Evolutionary conservation across 805 yeast genomes (phyloP).

Genomic region (Yamadazyma scolyti): DNA sequence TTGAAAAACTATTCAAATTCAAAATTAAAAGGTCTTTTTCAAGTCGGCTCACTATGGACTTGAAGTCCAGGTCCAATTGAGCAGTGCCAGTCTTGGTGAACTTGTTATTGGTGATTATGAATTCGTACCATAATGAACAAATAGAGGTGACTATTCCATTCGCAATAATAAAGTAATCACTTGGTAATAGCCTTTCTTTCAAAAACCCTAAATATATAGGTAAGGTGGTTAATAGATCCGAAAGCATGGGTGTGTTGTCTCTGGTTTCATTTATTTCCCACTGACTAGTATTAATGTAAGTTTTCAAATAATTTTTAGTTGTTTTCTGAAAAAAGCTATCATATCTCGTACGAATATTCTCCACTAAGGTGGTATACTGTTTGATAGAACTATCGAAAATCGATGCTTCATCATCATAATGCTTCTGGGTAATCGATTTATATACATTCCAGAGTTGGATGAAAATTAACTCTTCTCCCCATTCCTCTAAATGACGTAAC

Average conservation of each 20-base stretch:
- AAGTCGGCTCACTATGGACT: constrained; percentile 15
- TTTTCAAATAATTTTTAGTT: constrained; percentile 26
- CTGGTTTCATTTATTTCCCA: constrained; percentile 23
- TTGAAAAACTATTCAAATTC: constrained; percentile 12
- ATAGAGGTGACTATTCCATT: constrained; percentile 23
- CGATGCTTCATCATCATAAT: constrained; percentile 15
- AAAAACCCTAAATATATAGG: constrained; percentile 24
- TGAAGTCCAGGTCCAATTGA: constrained; percentile 31
- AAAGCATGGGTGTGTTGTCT: constrained; percentile 17
- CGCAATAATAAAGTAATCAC: constrained; percentile 28
- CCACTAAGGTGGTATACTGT: constrained; percentile 19
- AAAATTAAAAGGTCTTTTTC: constrained; percentile 16
- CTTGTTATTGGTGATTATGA: constrained; percentile 35
- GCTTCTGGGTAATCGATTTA: constrained; percentile 15
- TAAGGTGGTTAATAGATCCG: constrained; percentile 18
- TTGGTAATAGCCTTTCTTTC: constrained; percentile 17
- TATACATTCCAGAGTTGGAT: constrained; percentile 38
- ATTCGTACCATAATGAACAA: constrained; percentile 29
- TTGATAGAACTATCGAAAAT: constrained; percentile 26
- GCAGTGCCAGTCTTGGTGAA: constrained; percentile 28
- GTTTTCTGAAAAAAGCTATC: constrained; percentile 31
- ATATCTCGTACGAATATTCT: constrained; percentile 17
- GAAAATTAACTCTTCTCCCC: constrained; percentile 38
- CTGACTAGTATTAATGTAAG: constrained; percentile 31
- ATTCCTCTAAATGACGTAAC: constrained; percentile 24